A percentile compares a stretch with the other conserved stretches of the same genome.
Conservation (phyloP, 176 grass and related monocot species). For the Musa itinerans region DNA sequence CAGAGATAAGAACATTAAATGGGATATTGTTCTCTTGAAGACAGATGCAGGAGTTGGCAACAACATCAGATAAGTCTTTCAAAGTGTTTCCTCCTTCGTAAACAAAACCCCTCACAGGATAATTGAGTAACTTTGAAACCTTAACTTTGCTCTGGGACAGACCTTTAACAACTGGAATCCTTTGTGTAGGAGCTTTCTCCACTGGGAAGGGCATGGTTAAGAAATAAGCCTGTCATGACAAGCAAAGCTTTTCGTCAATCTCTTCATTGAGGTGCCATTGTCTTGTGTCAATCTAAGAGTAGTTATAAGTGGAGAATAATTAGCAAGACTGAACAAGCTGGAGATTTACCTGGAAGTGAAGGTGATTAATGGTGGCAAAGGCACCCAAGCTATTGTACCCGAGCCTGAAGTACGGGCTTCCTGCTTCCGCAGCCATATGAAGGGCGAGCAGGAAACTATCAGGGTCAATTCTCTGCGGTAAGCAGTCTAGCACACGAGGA, state of each 20-base stretch:
- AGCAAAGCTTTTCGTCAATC: slow-evolving; percentile 3
- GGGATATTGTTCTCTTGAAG: slow-evolving; percentile 25
- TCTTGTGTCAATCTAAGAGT: neutral
- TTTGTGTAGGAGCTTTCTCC: slow-evolving; percentile 67
- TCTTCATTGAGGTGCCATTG: neutral
- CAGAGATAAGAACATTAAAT: slow-evolving; percentile 19
- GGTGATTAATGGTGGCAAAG: slow-evolving; percentile 94
- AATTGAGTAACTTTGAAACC: slow-evolving; percentile 71
- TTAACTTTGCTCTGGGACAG: slow-evolving; percentile 46
- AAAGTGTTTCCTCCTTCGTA: slow-evolving; percentile 16
- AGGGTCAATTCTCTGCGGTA: slow-evolving; percentile 75
- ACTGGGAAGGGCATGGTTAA: slow-evolving; percentile 76
- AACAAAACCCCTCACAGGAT: slow-evolving; percentile 34
- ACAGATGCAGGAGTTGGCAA: slow-evolving; percentile 14
- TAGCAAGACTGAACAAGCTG: too few relatives aligned
- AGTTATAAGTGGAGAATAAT: neutral
- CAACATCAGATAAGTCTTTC: slow-evolving; percentile 11
- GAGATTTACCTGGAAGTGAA: slow-evolving; percentile 78
- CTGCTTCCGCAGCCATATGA: slow-evolving; percentile 60
- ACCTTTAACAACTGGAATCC: slow-evolving; percentile 43
- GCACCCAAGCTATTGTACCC: slow-evolving; percentile 97
- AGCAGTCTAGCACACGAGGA: slow-evolving; percentile 55
- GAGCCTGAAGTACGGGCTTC: slow-evolving; percentile 67
- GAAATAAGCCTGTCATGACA: slow-evolving; percentile 61
- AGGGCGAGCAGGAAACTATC: slow-evolving; percentile 75